Evolutionary conservation across 1,284 basidiomycete species (phyloP).

Genomic region (Puccinia hordei): DNA sequence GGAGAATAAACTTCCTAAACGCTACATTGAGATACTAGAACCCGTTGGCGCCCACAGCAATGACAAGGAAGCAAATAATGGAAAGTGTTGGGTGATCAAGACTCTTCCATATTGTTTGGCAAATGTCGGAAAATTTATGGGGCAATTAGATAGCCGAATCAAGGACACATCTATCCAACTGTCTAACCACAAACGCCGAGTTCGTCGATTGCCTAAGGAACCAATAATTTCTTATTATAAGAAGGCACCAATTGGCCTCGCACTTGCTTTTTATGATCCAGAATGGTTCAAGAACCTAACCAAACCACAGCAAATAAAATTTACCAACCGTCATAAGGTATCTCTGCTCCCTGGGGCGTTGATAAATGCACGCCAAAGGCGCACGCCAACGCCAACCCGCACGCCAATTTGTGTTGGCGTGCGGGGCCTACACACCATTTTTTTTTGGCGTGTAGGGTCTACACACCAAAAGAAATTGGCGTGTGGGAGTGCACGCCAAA

Average conservation of each 20-base stretch:
- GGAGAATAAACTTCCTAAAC: slow-evolving; percentile 3
- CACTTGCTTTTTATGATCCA: slow-evolving; percentile 17
- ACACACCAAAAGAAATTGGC: no score
- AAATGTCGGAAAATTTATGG: no score
- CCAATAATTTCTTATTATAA: neutral
- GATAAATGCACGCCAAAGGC: no score
- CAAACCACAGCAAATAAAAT: neutral
- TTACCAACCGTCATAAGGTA: neutral
- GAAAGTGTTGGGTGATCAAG: slow-evolving; percentile 7
- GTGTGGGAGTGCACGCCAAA: no score
- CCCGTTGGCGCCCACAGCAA: slow-evolving; percentile 25
- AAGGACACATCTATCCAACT: neutral
- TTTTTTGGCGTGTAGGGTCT: no score
- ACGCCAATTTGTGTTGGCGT: no score
- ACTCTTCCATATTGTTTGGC: no score
- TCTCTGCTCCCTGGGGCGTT: no score
- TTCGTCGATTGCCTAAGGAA: neutral
- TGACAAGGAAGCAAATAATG: slow-evolving; percentile 1
- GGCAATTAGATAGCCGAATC: no score
- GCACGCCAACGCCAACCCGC: no score
- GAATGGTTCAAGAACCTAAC: slow-evolving; percentile 8
- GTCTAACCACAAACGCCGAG: neutral
- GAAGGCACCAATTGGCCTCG: neutral
- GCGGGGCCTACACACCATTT: no score
- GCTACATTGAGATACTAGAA: neutral